Percentiles rank a stretch among this genome's conserved stretches.
These are phyloP conservation scores for Penicillium cinerascens DNA, from an alignment of 495 filamentous ascomycete genomes.

Conservation along the genomic window DNA sequence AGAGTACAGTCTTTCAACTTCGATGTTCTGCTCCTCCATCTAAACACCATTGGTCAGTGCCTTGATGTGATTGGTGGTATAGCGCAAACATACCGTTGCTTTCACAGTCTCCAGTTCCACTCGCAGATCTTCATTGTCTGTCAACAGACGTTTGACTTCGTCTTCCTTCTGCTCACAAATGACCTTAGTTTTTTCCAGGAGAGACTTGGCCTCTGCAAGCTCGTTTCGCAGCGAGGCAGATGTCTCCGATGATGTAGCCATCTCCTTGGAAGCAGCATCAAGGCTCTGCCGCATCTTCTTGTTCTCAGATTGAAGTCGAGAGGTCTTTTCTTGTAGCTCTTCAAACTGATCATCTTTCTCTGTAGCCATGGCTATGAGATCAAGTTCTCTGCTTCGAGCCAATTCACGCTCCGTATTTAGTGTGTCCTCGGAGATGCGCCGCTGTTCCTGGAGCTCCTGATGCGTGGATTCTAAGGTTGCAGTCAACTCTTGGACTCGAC, in stretches of 20 bases:
- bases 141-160: constrained; percentile 20
- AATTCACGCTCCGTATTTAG: constrained; percentile 26
- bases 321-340: constrained; percentile 27
- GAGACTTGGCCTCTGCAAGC: constrained; percentile 9
- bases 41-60: constrained; percentile 14
- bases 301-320: constrained; percentile 19
- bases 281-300: constrained; percentile 13
- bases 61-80: background rate
- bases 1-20: constrained; percentile 20
- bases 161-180: constrained; percentile 27
- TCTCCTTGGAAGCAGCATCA: constrained; percentile 19
- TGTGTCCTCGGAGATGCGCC: constrained; percentile 17
- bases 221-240: constrained; percentile 18
- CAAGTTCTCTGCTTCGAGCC: constrained; percentile 38
- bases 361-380: constrained; percentile 41
- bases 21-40: constrained; percentile 19
- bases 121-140: constrained; percentile 17
- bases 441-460: constrained; percentile 29
- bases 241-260: constrained; percentile 8
- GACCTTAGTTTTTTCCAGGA: constrained; percentile 14
- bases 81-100: constrained; percentile 23
- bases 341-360: constrained; percentile 47
- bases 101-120: constrained; percentile 20
- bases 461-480: constrained; percentile 20
- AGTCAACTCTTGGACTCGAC: constrained; percentile 27